These are phyloP conservation scores for Plectosphaerella sp. DNA, from an alignment of 2,329 filamentous ascomycete genomes.

Conservation along the genomic window DNA sequence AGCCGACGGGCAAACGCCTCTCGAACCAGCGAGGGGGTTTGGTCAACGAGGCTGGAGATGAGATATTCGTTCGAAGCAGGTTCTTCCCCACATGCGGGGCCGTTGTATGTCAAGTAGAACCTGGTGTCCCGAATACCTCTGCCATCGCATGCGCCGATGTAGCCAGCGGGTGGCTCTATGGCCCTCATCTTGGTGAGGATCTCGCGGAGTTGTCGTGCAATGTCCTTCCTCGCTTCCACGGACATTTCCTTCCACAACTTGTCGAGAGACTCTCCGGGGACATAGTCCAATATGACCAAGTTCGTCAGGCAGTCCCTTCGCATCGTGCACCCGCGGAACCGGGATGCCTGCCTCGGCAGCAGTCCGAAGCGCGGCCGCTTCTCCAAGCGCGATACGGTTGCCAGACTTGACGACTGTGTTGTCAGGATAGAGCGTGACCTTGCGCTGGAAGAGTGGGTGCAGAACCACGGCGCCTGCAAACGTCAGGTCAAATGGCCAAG, in stretches of 20 bases:
- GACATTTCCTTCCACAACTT: constrained; percentile 18
- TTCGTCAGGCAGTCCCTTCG: constrained; percentile 7
- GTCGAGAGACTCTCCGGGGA: constrained; percentile 19
- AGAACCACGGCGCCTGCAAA: constrained; percentile 14
- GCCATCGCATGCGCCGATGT: constrained; percentile 20
- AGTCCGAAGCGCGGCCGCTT: constrained; percentile 19
- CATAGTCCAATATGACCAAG: too few species aligned
- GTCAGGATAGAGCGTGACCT: constrained; percentile 15
- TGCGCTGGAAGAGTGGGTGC: constrained; percentile 15
- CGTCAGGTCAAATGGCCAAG: constrained; percentile 1
- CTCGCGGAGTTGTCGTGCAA: constrained; percentile 17
- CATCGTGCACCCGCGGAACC: constrained; percentile 14
- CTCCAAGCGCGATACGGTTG: constrained; percentile 14
- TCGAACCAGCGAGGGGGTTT: constrained; percentile 13
- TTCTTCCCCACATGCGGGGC: constrained; percentile 16
- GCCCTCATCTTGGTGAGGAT: constrained; percentile 19
- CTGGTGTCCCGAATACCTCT: constrained; percentile 19
- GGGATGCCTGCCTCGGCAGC: constrained; percentile 14
- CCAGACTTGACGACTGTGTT: constrained; percentile 21
- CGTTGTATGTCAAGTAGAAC: constrained; percentile 8
- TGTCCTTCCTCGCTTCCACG: constrained; percentile 13
- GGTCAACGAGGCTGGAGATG: constrained; percentile 8
- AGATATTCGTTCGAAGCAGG: constrained; percentile 19
- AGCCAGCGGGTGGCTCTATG: constrained; percentile 12
- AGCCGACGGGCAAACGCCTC: constrained; percentile 15